Base-by-base conservation (phyloP, 2,329 filamentous ascomycete genomes). In the Sporothrix pseudoabietina region DNA sequence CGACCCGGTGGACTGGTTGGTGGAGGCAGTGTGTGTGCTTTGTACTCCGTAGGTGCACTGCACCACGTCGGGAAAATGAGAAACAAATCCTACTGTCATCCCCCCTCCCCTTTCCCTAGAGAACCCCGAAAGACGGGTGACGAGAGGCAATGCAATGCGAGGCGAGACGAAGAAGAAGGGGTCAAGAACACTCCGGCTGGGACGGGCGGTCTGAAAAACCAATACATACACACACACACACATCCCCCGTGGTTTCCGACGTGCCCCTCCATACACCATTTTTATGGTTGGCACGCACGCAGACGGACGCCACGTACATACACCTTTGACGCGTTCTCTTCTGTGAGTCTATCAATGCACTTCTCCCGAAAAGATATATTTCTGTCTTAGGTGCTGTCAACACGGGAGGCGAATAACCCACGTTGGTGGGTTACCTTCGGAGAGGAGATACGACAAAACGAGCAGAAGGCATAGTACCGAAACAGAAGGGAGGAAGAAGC, bases 371-470 rank as follows among this genome's bases (percentile, higher is more conserved):
- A 65, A 12, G 35, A 26, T 26, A 19, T 22, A n/a, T n/a, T n/a
- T 61, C 32, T 19, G 32, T 7, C 8, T 22, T 39, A 16, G 35
- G 57, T 4, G 44, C 4, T 44, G 61, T 22, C 4, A 30, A 12
- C n/a, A 39, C 39, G 39, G 61, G 14, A 47, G 41, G 41, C 39
- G 22, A 66, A 47, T 30, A 47, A 44, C 35, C 52, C 52, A 55
- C 7, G 14, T 22, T 44, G 59, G 61, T 66, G 61, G 61, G 61
- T 66, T 66, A 47, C 61, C n/a, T 47, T 66, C 39, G 61, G n/a
- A 14, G 61, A 66, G 39, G 61, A 66, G 47, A 47, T n/a, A 66
- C 30, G 39, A 66, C 61, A 22, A 66, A 65, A 66, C 39, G 39
- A 66, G 61, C 39, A 66, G 47, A 41, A 41, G 10, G 9, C 39